Conservation (phyloP, 805 yeast species). For the Ogataea ramenticola region DNA sequence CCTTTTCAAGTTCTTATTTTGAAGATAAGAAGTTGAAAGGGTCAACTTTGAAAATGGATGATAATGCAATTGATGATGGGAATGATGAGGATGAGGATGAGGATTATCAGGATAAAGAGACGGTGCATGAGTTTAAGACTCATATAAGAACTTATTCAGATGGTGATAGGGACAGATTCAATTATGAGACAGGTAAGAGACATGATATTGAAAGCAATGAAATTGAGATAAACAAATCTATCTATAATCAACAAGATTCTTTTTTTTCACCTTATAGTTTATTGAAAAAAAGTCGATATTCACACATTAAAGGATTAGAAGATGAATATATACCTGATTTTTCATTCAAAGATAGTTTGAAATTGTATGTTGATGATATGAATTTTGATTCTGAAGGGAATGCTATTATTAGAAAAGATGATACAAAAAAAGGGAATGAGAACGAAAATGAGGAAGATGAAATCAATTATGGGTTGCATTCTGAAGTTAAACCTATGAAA, state of each 20-base stretch:
- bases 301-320: constrained; percentile 39
- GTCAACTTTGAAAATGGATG: neutral
- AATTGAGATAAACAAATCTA: neutral
- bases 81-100: neutral
- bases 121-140: neutral
- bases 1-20: neutral
- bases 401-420: neutral
- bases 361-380: neutral
- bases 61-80: neutral
- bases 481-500: constrained; percentile 23
- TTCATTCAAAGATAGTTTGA: constrained; percentile 7
- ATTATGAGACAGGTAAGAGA: constrained; percentile 1
- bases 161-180: neutral
- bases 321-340: constrained; percentile 76
- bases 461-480: constrained; percentile 10
- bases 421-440: too few relatives aligned
- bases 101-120: too few relatives aligned
- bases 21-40: neutral
- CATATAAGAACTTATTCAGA: neutral
- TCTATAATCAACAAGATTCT: neutral
- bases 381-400: neutral
- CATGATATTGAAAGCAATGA: neutral
- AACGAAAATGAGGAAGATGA: neutral
- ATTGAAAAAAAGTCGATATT: neutral
- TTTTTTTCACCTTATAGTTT: neutral